These are phyloP conservation scores for Lactarius psammicola DNA, from an alignment of 768 basidiomycete species.

Conservation along the genomic window DNA sequence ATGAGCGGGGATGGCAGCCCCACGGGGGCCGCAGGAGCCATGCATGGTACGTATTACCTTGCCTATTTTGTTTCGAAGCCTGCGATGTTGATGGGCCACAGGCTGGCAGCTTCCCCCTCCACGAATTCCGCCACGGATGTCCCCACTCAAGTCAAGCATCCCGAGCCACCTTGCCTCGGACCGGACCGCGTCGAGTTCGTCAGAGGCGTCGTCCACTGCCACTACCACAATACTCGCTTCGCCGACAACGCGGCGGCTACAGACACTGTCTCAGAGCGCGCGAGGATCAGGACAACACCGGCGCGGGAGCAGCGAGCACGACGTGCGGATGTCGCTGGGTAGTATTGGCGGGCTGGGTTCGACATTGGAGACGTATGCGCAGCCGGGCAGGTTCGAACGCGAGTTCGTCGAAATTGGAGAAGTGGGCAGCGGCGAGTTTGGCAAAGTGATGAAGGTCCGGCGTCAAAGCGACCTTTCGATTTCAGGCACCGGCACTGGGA, in stretches of 20 bases:
- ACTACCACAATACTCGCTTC: constrained; percentile 27
- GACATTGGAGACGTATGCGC: constrained; percentile 42
- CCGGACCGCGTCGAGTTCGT: constrained; percentile 56
- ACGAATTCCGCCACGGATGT: constrained; percentile 47
- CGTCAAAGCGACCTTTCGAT: constrained; percentile 51
- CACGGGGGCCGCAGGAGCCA: constrained; percentile 58
- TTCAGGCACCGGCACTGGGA: constrained; percentile 7
- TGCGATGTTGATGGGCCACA: constrained; percentile 32
- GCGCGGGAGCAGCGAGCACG: constrained; percentile 8
- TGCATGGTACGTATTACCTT: constrained; percentile 45
- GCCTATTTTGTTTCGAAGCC: constrained; percentile 7
- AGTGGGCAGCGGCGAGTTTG: constrained; percentile 91
- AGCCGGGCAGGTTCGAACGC: constrained; percentile 68
- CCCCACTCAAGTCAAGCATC: constrained; percentile 44
- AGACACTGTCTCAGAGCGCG: background rate
- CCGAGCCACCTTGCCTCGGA: constrained; percentile 39
- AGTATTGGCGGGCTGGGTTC: background rate
- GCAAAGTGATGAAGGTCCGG: constrained; percentile 83
- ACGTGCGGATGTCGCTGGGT: constrained; percentile 2
- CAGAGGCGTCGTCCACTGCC: constrained; percentile 44
- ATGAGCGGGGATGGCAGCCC: constrained; percentile 46
- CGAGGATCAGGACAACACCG: constrained; percentile 3
- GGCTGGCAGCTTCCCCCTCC: constrained; percentile 58
- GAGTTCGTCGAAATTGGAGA: constrained; percentile 79
- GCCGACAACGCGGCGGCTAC: constrained; percentile 1